Evolutionary conservation across 257 asterid genomes (phyloP).

Genomic region (Linderniella brevidens): DNA sequence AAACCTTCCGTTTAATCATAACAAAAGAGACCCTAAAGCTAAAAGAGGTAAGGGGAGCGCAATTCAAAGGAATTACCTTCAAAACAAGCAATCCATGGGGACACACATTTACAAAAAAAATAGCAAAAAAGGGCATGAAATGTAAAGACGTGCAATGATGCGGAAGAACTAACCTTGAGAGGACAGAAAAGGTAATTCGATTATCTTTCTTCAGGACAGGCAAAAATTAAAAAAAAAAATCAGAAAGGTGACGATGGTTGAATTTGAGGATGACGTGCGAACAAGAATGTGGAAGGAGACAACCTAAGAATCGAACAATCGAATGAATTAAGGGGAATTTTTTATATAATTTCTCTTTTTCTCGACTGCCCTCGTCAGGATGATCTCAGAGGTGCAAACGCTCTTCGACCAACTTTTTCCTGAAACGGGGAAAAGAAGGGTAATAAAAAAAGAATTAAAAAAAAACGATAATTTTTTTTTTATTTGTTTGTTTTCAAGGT

Average conservation of each 20-base stretch:
- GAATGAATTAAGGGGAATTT: not conserved
- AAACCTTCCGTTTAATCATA: no score
- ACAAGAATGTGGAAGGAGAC: not conserved
- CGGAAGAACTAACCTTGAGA: no score
- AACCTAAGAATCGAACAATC: not conserved
- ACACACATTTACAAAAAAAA: not conserved
- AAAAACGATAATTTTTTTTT: no score
- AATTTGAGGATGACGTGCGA: slow-evolving; percentile 5
- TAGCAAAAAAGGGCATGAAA: slow-evolving; percentile 14
- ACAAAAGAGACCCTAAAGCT: no score
- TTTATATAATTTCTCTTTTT: not conserved
- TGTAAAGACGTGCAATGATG: slow-evolving; percentile 11
- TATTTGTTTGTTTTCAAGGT: no score
- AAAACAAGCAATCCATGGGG: slow-evolving; percentile 16
- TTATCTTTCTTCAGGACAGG: not conserved
- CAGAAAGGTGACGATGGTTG: slow-evolving; percentile 11
- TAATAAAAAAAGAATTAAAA: not conserved
- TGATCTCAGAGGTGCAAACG: slow-evolving; percentile 74
- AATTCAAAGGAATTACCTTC: slow-evolving; percentile 20
- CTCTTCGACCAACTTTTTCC: slow-evolving; percentile 77
- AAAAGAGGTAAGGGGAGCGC: slow-evolving; percentile 8
- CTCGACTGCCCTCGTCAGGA: slow-evolving; percentile 18
- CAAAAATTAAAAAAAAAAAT: slow-evolving; percentile 10
- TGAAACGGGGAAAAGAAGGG: slow-evolving; percentile 41
- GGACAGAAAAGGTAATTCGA: not conserved